phyloP scores from a whole-genome alignment of 148 eudicot genomes.

The Camellia granthamiana region DNA sequence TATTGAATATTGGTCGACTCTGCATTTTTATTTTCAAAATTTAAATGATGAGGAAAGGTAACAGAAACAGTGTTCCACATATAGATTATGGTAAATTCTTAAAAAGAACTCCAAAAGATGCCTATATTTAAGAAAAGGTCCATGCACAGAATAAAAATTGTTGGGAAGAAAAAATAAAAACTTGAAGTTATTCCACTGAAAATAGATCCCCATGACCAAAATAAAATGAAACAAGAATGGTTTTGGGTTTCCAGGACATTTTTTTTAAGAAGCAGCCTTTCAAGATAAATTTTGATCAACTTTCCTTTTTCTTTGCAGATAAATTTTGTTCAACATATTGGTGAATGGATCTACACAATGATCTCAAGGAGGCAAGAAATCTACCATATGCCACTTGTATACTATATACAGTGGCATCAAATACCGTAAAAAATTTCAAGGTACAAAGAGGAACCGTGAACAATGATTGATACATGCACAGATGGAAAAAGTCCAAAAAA shows the following conservation, averaged over 20 bases:
- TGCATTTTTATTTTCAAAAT: conserved; percentile 31
- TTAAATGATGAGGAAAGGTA: conserved; percentile 8
- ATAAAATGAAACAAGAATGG: not conserved
- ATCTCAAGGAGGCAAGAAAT: not conserved
- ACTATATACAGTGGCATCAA: not conserved
- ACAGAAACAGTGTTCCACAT: not conserved
- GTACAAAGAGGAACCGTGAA: not conserved
- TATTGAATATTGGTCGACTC: conserved; percentile 96
- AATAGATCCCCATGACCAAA: not conserved
- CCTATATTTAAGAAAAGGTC: not conserved
- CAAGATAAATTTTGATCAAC: not conserved
- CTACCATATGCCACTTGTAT: not conserved
- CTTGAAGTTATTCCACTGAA: not conserved
- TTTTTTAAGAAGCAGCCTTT: not conserved
- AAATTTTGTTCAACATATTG: not conserved
- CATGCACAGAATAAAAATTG: not conserved
- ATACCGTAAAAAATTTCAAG: not conserved
- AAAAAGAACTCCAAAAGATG: not conserved
- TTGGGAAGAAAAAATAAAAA: not conserved
- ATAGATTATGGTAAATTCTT: not conserved
- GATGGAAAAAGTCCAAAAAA: not conserved
- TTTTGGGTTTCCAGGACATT: not conserved
- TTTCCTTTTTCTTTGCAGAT: not conserved
- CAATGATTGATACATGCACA: not conserved
- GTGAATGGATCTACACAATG: not conserved